A percentile compares a stretch with the other conserved stretches of the same genome.
Conservation (phyloP, 352 stramenopile genomes). For the Pythium angustatum region DNA sequence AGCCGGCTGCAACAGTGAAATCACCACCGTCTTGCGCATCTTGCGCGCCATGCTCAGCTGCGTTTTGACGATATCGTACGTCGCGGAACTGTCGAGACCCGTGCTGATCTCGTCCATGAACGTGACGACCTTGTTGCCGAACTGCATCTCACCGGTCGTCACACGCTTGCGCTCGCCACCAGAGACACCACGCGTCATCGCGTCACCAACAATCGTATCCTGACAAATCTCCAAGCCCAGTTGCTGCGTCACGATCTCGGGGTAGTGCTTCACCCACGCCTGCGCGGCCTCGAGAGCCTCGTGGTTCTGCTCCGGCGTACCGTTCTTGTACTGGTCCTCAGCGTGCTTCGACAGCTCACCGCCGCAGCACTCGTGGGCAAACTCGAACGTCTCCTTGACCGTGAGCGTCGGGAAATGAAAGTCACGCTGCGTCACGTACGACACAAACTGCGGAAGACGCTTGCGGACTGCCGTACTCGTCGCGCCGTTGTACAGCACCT, state of each 20-base stretch:
- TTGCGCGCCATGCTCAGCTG: conserved; percentile 40
- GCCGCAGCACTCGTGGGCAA: conserved; percentile 30
- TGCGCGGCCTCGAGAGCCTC: conserved; percentile 19
- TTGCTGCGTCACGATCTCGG: conserved; percentile 41
- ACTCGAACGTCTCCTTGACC: conserved; percentile 36
- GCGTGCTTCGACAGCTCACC: conserved; percentile 22
- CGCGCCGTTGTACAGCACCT: conserved; percentile 55
- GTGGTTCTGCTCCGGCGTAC: conserved; percentile 35
- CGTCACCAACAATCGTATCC: conserved; percentile 65
- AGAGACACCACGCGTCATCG: conserved; percentile 51
- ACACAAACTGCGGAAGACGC: conserved; percentile 47
- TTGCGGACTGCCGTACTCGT: conserved; percentile 31
- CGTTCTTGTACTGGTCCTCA: conserved; percentile 36
- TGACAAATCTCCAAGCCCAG: conserved; percentile 40
- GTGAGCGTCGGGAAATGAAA: conserved; percentile 31
- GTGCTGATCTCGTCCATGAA: conserved; percentile 92
- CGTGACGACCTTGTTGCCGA: conserved; percentile 57
- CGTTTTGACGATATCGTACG: conserved; percentile 84
- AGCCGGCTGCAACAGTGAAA: conserved; percentile 30
- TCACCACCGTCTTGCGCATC: conserved; percentile 48
- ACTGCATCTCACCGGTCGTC: conserved; percentile 82
- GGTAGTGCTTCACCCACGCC: conserved; percentile 23
- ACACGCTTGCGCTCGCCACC: conserved; percentile 68
- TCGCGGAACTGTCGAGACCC: conserved; percentile 89
- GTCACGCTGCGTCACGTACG: conserved; percentile 44